Base-by-base conservation (phyloP, 257 asterid species). In the Plectranthus barbatus region DNA sequence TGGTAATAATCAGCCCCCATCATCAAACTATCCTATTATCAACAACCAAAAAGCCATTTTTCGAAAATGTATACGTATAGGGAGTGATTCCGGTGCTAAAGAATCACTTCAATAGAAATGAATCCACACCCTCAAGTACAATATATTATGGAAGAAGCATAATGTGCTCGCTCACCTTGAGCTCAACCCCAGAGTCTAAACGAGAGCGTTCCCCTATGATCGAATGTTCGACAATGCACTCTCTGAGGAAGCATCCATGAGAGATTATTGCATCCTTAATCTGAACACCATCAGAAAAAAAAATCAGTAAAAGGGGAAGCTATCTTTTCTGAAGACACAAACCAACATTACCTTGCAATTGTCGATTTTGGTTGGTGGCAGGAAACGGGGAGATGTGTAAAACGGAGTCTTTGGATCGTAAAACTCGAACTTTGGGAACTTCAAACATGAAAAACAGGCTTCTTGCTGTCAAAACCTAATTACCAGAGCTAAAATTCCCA, bases 231-330 rank as follows among this genome's bases (percentile, higher is more conserved):
- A 93, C 83, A 8, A 63, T 60, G 74, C 99, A 90, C 64, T 93
- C 95, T 34, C 97, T 72, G 67, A 93, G 76, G 83, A 93, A 93
- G 73, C 99, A 93, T 33, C 99, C 99, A n/a, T 93, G 99, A n/a
- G 99, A 82, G 73, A 93, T 84, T 73, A 93, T 93, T 3, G 97
- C 95, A 49, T 86, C 95, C 76, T 87, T 87, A 48, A 93, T 81
- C 99, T 90, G 82, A 56, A 72, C 66, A 68, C 7, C 66, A 36
- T 46, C 20, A 34, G 24, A 44, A 60, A n/a, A 14, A 12, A 34
- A 74, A 8, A 75, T 19, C 57, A 58, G 31, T 59, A 24, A 17
- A 40, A 39, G 17, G 20, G 48, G 24, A n/a, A n/a, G n/a, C n/a
- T 21, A 15, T 42, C 10, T 0, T 14, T 0, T 29, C 23, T 51